Percentiles rank a stretch among this genome's conserved stretches.
These are phyloP conservation scores for Hysterium pulicare DNA, from an alignment of 2,329 filamentous ascomycete species.

Conservation along the genomic window DNA sequence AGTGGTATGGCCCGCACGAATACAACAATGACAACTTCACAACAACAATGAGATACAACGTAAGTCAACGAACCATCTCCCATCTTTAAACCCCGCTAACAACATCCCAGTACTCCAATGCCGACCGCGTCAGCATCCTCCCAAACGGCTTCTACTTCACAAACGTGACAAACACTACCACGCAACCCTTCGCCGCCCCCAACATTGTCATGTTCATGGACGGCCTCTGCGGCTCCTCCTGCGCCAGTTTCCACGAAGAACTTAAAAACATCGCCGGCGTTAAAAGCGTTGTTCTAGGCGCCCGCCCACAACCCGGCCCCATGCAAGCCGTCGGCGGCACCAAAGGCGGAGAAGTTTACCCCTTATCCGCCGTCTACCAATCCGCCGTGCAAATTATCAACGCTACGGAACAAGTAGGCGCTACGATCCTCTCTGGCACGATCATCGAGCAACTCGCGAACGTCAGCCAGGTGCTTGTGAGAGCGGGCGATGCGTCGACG, in stretches of 20 bases:
- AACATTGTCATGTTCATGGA: slow-evolving; percentile 48
- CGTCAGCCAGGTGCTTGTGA: slow-evolving; percentile 2
- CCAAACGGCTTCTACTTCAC: slow-evolving; percentile 14
- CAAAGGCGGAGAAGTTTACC: slow-evolving; percentile 47
- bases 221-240: slow-evolving; percentile 57
- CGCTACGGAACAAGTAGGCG: slow-evolving; percentile 9
- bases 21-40: slow-evolving; percentile 39
- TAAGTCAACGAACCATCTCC: too few relatives aligned
- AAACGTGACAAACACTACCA: slow-evolving; percentile 15
- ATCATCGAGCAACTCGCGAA: not conserved
- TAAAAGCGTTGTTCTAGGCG: slow-evolving; percentile 55
- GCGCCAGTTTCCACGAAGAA: slow-evolving; percentile 54
- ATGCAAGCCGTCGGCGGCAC: slow-evolving; percentile 63
- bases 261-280: slow-evolving; percentile 52
- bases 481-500: slow-evolving; percentile 14
- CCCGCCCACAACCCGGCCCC: slow-evolving; percentile 49
- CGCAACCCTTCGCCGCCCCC: slow-evolving; percentile 39
- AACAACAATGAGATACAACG: slow-evolving; percentile 29
- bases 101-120: slow-evolving; percentile 15
- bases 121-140: slow-evolving; percentile 15
- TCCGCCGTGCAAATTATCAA: slow-evolving; percentile 17
- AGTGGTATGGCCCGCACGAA: slow-evolving; percentile 41
- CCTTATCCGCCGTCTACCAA: slow-evolving; percentile 14
- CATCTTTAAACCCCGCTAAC: slow-evolving; percentile 5
- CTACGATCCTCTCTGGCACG: slow-evolving; percentile 4